A percentile compares a stretch with the other conserved stretches of the same genome.
phyloP scores from a whole-genome alignment of 2,329 filamentous ascomycete species.

The Penicillium glabrum region DNA sequence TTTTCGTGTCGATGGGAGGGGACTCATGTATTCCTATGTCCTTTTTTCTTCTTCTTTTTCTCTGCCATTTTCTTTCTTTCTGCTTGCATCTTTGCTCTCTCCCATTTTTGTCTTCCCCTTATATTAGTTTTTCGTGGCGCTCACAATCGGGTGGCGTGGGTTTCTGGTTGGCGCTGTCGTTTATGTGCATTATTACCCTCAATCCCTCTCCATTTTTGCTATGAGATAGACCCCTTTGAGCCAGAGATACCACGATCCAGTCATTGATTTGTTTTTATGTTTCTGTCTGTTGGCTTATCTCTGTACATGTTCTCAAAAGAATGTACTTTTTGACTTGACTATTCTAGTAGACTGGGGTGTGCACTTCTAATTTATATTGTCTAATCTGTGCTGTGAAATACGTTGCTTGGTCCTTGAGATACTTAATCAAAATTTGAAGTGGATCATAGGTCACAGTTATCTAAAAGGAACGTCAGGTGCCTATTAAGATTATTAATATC shows the following conservation, averaged over 20 bases:
- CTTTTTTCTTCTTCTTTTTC: constrained; percentile 17
- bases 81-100: constrained; percentile 10
- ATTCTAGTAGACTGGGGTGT: background rate
- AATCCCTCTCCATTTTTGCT: constrained; percentile 30
- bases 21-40: constrained; percentile 27
- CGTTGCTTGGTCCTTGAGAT: background rate
- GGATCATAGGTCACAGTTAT: background rate
- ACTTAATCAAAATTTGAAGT: background rate
- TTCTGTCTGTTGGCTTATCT: background rate
- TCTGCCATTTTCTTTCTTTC: constrained; percentile 8
- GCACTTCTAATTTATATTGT: background rate
- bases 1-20: constrained; percentile 22
- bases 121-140: constrained; percentile 22
- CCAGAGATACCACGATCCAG: constrained; percentile 44
- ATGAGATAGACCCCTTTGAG: constrained; percentile 41
- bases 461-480: background rate
- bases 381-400: background rate
- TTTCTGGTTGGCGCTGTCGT: constrained; percentile 37
- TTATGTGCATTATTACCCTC: constrained; percentile 32
- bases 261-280: constrained; percentile 25
- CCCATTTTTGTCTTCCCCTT: constrained; percentile 10
- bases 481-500: too few relatives aligned
- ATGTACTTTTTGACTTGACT: constrained; percentile 15
- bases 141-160: constrained; percentile 34
- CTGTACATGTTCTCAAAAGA: constrained; percentile 20